Evolutionary conservation across 768 basidiomycete genomes (phyloP), one percentile per base, ranked within the genome.

Genomic region (Melanogaster broomeanus): DNA sequence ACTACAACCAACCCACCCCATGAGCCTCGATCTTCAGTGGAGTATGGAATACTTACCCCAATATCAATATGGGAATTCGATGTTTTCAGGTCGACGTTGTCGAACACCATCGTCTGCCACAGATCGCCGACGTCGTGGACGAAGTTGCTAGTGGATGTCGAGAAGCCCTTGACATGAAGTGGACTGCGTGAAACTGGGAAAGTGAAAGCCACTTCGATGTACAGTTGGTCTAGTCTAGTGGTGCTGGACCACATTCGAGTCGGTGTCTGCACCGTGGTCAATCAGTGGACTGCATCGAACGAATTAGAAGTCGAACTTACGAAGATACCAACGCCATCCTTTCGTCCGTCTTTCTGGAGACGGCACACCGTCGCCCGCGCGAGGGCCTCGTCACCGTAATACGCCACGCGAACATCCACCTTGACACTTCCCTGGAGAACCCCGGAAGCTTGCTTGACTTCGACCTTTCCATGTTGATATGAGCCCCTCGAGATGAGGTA

Each of bases 261-360:
- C 3, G 65, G 62, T 0, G 65, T 67, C 60, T 69, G 35, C 27
- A 15, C 8, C 19, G 18, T 18, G 37, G 25, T 37, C 25, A 42
- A 30, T 25, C n/a, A 37, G 33, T 16, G n/a, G 13, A 6, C 4
- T 9, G 13, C 16, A 16, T 4, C 34, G 5, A 33, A 19, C 27
- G 27, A 43, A 12, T 16, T 42, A 24, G 19, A n/a, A 22, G 21
- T 18, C 43, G 30, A 3, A 62, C 73, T 51, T 47, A 73, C 76
- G 37, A 66, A 75, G 48, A 77, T 65, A 0, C 75, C 74, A 13
- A 75, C 57, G 18, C 73, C 75, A 33, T 68, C 51, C 34, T 63
- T 52, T 9, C 62, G 56, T 21, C 61, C 62, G 7, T 46, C 49
- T 30, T 58, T 65, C 31, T 54, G 53, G 2, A 77, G 59, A n/a